Base-by-base conservation (phyloP, 2,329 filamentous ascomycete species). In the Kalaharituber pfeilii region DNA sequence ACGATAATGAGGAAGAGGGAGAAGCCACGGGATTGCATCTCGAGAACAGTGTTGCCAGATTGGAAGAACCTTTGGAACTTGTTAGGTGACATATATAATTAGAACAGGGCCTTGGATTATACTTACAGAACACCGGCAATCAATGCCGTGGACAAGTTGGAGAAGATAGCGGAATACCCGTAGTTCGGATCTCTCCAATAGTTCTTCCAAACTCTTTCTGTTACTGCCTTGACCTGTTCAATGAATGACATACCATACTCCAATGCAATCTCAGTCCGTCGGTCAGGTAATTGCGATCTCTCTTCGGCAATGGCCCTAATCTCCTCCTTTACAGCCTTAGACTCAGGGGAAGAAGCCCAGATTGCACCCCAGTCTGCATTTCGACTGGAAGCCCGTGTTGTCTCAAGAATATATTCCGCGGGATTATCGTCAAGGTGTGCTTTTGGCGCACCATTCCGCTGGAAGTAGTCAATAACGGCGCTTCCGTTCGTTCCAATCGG, bases 21-120 rank as follows among this genome's bases (percentile, higher is more conserved):
- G 72, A 89, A 88, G 76, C 87, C 81, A 62, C 82, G 76, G 68
- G 84, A 79, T 65, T 87, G 82, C 74, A 87, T 79, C 62, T 83
- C 81, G 13, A 75, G 73, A 49, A 83, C 71, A 0, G 72, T 75
- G 66, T 80, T 72, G 2, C 79, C 80, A 2, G 86, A 74, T 61
- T 80, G 71, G 72, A 75, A 86, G 69, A 86, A 87, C 3, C 39
- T 53, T 42, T 28, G 8, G 24, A 13, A 13, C 26, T 22, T 6
- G 50, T 42, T 18, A 42, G 30, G 15, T 15, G 20, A n/a, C 9
- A 36, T 18, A 26, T 18, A 3, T 13, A 7, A 36, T 15, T 6
- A 29, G 9, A 20, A 13, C 20, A 50, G 29, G 49, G 13, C 13
- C 18, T n/a, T n/a, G n/a, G 29, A n/a, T 26, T 15, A 26, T 13